These are phyloP conservation scores for Raffaelea deltoideospora DNA, from an alignment of 2,329 filamentous ascomycete species.

Conservation along the genomic window DNA sequence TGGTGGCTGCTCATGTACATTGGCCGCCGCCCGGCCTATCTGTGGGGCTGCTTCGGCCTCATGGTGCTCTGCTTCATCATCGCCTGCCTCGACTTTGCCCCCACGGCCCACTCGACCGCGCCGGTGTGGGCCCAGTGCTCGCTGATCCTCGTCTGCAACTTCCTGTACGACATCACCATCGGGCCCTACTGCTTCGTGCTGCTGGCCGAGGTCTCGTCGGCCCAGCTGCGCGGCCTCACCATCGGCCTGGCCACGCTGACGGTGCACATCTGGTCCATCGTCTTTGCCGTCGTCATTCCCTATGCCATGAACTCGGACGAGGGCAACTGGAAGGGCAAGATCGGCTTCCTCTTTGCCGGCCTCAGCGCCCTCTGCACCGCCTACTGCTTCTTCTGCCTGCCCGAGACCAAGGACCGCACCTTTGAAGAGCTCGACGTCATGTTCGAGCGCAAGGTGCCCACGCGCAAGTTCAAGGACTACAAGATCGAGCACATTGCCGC, in stretches of 20 bases:
- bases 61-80: slow-evolving; percentile 21
- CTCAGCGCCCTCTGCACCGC: slow-evolving; percentile 27
- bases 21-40: slow-evolving; percentile 34
- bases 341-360: slow-evolving; percentile 26
- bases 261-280: slow-evolving; percentile 28
- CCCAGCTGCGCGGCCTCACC: slow-evolving; percentile 28
- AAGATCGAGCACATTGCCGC: no score
- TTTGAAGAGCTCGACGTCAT: slow-evolving; percentile 6
- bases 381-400: slow-evolving; percentile 35
- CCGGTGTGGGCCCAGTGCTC: not conserved
- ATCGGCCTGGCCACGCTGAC: slow-evolving; percentile 26
- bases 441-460: slow-evolving; percentile 15
- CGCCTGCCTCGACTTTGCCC: slow-evolving; percentile 26
- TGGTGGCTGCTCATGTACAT: slow-evolving; percentile 2
- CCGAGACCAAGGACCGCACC: slow-evolving; percentile 20
- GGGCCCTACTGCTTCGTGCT: slow-evolving; percentile 31
- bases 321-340: slow-evolving; percentile 24
- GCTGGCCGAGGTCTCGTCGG: slow-evolving; percentile 31
- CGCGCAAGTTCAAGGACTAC: slow-evolving; percentile 6
- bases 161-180: slow-evolving; percentile 11
- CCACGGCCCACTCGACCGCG: slow-evolving; percentile 9
- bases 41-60: slow-evolving; percentile 23
- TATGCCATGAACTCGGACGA: slow-evolving; percentile 19
- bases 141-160: not conserved
- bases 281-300: slow-evolving; percentile 22